Base-by-base conservation (phyloP, 306 rosid genomes). In the Medicago arabica region DNA sequence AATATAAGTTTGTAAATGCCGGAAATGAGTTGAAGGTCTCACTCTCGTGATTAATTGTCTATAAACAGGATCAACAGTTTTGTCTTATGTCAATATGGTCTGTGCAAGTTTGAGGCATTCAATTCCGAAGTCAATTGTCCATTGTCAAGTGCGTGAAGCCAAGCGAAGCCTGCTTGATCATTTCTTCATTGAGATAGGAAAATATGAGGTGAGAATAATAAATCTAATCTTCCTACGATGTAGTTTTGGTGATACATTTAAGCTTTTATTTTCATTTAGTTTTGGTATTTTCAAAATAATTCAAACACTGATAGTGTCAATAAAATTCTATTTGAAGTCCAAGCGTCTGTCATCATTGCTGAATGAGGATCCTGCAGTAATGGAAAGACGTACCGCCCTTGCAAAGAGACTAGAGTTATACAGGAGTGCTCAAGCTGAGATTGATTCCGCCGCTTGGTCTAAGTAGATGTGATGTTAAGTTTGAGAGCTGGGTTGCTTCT, bases 111-210 rank as follows among this genome's bases (percentile, higher is more conserved):
- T 93, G 75, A 86, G 96, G 5, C 91, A 93, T 86, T 91, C 91
- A 18, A 91, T 93, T 78, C 98, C 97, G 0, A 93, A 93, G 78
- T 93, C 97, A 50, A 61, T 89, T 18, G 98, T 93, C 64, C 86
- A 91, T 67, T 91, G 97, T 74, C 98, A 93, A 88, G 97, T 93
- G 80, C 87, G 93, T 3, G 98, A 93, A 82, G 98, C 97, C 25
- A 93, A 93, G 83, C 81, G 97, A 70, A 81, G 90, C 87, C 84
- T 93, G 6, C 97, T 91, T 11, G 97, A 89, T 71, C 92, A 86
- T 80, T 93, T 93, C 74, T 93, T 87, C 85, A 79, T 89, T 0
- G 98, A 93, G 1, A 55, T 93, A 70, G 98, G 97, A 50, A 91
- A 87, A 89, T 40, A 91, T 77, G 98, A 93, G 84, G 98, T 91